Evolutionary conservation across 177 flowering plant species (phyloP).

Genomic region (Vitis hybrid): DNA sequence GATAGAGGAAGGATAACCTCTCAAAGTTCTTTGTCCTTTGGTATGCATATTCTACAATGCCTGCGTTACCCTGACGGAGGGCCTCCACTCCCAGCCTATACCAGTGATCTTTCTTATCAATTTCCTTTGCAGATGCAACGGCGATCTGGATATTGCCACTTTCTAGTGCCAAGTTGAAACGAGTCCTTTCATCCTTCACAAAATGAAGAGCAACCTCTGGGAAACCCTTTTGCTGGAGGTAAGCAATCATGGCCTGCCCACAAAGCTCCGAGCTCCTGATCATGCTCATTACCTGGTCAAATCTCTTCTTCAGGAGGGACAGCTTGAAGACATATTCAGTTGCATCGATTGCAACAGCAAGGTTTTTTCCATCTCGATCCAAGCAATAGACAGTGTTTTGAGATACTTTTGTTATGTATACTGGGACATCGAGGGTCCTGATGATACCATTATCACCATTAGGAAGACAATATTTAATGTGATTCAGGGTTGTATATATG

Average conservation of each 20-base stretch:
- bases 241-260: constrained; percentile 38
- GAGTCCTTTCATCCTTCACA: constrained; percentile 36
- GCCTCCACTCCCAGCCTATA: constrained; percentile 36
- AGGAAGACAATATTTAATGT: constrained; percentile 24
- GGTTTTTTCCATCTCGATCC: constrained; percentile 27
- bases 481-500: constrained; percentile 22
- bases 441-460: constrained; percentile 27
- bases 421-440: constrained; percentile 24
- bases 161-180: constrained; percentile 35
- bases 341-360: constrained; percentile 18
- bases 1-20: constrained; percentile 34
- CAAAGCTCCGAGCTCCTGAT: constrained; percentile 32
- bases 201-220: constrained; percentile 39
- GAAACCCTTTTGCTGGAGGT: constrained; percentile 37
- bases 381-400: constrained; percentile 17
- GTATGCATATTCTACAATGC: constrained; percentile 37
- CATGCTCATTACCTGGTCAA: constrained; percentile 34
- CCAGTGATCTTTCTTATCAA: constrained; percentile 38
- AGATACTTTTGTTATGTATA: constrained; percentile 22
- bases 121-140: constrained; percentile 34
- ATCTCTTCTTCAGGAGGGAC: constrained; percentile 23
- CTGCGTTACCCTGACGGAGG: constrained; percentile 39
- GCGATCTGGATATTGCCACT: constrained; percentile 38
- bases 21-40: constrained; percentile 34
- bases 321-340: constrained; percentile 35